Percentiles rank a stretch among this genome's conserved stretches.
Conservation (phyloP, 2,329 filamentous ascomycete genomes). For the Aspergillus sp. region DNA sequence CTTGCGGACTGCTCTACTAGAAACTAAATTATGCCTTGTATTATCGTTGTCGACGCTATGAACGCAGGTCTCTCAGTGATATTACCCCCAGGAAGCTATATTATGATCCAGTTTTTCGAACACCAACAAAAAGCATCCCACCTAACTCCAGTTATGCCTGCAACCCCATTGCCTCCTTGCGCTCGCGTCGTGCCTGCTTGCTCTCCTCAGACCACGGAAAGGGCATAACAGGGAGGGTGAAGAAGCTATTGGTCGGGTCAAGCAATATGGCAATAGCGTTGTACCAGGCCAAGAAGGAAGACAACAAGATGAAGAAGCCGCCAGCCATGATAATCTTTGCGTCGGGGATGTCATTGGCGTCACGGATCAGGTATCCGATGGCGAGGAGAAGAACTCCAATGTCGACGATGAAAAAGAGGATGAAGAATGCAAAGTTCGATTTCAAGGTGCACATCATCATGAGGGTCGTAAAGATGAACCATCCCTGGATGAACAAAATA, state of each 20-base stretch:
- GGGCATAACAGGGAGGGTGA: conserved; percentile 81
- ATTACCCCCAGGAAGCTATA: too few relatives aligned
- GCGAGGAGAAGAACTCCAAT: conserved; percentile 69
- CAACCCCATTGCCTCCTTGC: neutral
- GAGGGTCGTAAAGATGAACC: conserved; percentile 79
- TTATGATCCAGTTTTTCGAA: too few relatives aligned
- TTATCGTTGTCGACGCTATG: too few relatives aligned
- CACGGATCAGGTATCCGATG: conserved; percentile 58
- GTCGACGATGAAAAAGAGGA: conserved; percentile 72
- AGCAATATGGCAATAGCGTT: conserved; percentile 77
- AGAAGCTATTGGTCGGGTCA: conserved; percentile 69
- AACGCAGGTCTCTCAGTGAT: too few relatives aligned
- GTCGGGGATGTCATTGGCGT: conserved; percentile 38
- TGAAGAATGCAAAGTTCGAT: conserved; percentile 72
- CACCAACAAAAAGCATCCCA: too few relatives aligned
- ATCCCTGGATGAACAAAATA: conserved; percentile 45
- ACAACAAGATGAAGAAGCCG: conserved; percentile 70
- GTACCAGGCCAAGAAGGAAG: conserved; percentile 79
- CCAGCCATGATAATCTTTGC: conserved; percentile 61
- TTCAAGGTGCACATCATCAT: conserved; percentile 69
- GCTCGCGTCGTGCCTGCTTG: conserved; percentile 20
- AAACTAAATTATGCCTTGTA: too few relatives aligned
- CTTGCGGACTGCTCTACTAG: too few relatives aligned
- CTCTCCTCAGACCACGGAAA: conserved; percentile 88
- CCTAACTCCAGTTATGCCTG: neutral